Base-by-base conservation (phyloP, 345 rosid genomes). In the Xanthoceras sorbifolium region DNA sequence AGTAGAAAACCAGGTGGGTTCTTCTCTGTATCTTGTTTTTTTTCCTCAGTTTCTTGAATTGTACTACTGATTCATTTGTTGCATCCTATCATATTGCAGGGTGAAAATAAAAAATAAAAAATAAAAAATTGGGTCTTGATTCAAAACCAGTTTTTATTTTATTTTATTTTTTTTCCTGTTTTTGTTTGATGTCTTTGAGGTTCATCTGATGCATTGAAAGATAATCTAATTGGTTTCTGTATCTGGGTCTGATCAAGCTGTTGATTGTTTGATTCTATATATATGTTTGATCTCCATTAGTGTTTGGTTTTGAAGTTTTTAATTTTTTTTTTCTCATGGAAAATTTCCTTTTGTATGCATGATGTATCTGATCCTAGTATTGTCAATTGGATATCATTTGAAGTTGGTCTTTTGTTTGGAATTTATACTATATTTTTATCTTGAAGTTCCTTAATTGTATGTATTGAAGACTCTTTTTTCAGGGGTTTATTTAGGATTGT, bases 1-100 rank as follows among this genome's bases (percentile, higher is more conserved):
- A n/a, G 74, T 38, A 50, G 74, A 48, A 77, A 79, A 69, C 82
- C 82, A 79, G 84, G 86, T 86, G 82, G 75, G 82, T 69, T 76
- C 68, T 71, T 65, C 6, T 23, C 63, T 12, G 67, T 66, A 6
- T 76, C 26, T 40, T 50, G 18, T 54, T 73, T 72, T 50, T 0
- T 65, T 31, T 32, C 17, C 6, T 50, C n/a, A 4, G 15, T 36
- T 46, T 68, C n/a, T 25, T n/a, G 36, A 38, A 50, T 69, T 69
- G 9, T 57, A 29, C 69, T 18, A 40, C 28, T 76, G 64, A 57
- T 52, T 34, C 64, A n/a, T 73, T 73, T 44, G 67, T 69, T 68
- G 50, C 31, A 52, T 52, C 63, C 34, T 61, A 25, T 36, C 5
- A 25, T 64, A 12, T 25, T 61, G n/a, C 50, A 31, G 28, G 42